Evolutionary conservation across 352 stramenopile species (phyloP).

Genomic region (Pythium myriotylum): DNA sequence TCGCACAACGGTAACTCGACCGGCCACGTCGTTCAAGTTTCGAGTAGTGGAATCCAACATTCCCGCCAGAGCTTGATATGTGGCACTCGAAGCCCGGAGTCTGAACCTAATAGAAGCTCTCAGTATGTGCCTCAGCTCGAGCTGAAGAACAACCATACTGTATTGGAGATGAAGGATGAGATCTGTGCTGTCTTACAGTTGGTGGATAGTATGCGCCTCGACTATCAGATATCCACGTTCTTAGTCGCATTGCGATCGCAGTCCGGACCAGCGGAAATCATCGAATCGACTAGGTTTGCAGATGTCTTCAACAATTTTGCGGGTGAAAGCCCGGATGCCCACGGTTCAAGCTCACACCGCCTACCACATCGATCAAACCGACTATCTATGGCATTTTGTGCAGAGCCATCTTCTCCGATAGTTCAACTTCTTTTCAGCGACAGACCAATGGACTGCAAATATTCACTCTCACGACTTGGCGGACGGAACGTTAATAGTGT

Average conservation of each 20-base stretch:
- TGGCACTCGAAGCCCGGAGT: no score
- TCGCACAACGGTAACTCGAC: not conserved
- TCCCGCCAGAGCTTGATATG: no score
- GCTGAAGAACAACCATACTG: conserved; percentile 41
- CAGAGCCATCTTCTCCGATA: conserved; percentile 35
- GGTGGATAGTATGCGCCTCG: conserved; percentile 60
- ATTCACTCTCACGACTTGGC: conserved; percentile 52
- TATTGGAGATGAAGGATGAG: conserved; percentile 81
- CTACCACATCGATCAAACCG: no score
- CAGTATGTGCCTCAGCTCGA: conserved; percentile 20
- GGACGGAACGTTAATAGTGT: conserved; percentile 52
- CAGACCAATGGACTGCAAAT: conserved; percentile 57
- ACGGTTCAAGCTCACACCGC: no score
- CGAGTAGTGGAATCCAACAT: no score
- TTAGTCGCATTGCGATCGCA: conserved; percentile 31
- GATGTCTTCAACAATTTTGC: no score
- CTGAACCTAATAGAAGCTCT: no score
- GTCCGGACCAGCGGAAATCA: not conserved
- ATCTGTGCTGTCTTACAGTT: conserved; percentile 63
- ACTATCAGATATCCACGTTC: conserved; percentile 68
- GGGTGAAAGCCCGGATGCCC: no score
- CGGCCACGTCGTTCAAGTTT: no score
- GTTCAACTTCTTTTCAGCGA: conserved; percentile 49
- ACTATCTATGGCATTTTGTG: no score
- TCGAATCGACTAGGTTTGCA: no score